Base-by-base conservation (phyloP, 257 asterid genomes). In the Solanum clarkiae region DNA sequence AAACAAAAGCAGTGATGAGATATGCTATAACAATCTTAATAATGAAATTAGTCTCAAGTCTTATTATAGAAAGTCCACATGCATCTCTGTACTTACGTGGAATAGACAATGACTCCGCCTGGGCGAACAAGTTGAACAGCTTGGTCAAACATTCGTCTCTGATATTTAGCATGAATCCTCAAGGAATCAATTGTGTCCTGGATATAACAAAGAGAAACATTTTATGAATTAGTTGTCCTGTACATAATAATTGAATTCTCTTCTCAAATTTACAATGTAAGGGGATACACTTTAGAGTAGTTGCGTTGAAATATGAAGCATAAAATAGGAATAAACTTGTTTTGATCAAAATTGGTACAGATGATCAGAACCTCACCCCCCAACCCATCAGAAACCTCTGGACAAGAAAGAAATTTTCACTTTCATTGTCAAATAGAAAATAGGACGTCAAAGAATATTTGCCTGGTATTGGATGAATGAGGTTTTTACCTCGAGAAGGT, bases 61-160 rank as follows among this genome's bases (percentile, higher is more conserved):
- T 51, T 40, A 51, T 15, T 24, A 15, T 15, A 51, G 56, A 77
- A 51, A 24, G 44, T 24, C 42, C 65, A 80, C n/a, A 80, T 59
- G 13, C 40, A 89, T 32, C 26, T 26, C 71, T 69, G 86, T 60
- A 89, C 98, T 90, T 72, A 96, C 99, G 99, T 96, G 85, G 99
- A 96, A 92, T 95, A 96, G 71, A 96, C 97, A 70, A 96, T 63
- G 77, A 95, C 95, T 85, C 99, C 99, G 80, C 99, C 98, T 80
- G 99, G 97, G 81, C 97, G 96, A 87, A 96, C 98, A 85, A 96
- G 97, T 87, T 95, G 98, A 87, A 96, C 98, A 84, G 99, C 99
- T 91, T 95, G 98, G 90, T 96, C 98, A 87, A 96, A 90, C 99
- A 96, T 95, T 89, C 91, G 88, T 83, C 94, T 95, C 87, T 96